These are phyloP conservation scores for Cornus suecica DNA, from an alignment of 148 eudicot species.

Conservation along the genomic window DNA sequence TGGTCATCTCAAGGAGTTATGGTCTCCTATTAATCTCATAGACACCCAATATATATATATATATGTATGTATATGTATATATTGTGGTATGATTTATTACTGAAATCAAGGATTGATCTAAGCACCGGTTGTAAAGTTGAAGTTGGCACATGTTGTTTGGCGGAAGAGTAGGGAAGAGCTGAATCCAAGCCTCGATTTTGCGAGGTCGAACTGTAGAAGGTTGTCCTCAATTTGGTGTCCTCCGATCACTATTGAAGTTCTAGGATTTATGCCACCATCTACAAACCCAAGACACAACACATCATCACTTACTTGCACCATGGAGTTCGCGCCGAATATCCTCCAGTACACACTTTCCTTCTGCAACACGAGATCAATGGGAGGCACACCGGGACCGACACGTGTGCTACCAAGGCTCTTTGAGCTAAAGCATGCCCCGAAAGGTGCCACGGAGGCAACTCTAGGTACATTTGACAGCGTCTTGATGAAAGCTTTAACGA, in stretches of 20 bases:
- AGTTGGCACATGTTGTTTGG: slow-evolving; percentile 20
- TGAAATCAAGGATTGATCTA: neutral
- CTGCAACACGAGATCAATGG: slow-evolving; percentile 31
- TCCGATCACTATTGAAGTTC: slow-evolving; percentile 39
- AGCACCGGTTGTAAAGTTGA: slow-evolving; percentile 20
- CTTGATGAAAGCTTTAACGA: slow-evolving; percentile 18
- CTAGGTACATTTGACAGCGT: slow-evolving; percentile 25
- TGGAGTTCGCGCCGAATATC: slow-evolving; percentile 48
- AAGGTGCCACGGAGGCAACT: slow-evolving; percentile 30
- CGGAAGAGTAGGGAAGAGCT: slow-evolving; percentile 28
- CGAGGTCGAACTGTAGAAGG: slow-evolving; percentile 50
- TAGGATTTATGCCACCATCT: slow-evolving; percentile 35
- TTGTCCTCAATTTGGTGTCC: slow-evolving; percentile 52
- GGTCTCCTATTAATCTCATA: too few species aligned
- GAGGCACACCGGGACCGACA: slow-evolving; percentile 26
- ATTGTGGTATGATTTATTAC: neutral
- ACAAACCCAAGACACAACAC: slow-evolving; percentile 43
- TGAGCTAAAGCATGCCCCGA: slow-evolving; percentile 34
- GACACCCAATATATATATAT: too few species aligned
- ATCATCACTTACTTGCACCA: slow-evolving; percentile 29
- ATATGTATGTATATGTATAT: too few species aligned
- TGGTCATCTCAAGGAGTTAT: too few species aligned
- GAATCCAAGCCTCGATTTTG: slow-evolving; percentile 35
- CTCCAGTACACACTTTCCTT: slow-evolving; percentile 35
- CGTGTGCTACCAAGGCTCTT: slow-evolving; percentile 19